phyloP scores from a whole-genome alignment of 371 early-diverging fungal genomes.

The Mucor indicus region DNA sequence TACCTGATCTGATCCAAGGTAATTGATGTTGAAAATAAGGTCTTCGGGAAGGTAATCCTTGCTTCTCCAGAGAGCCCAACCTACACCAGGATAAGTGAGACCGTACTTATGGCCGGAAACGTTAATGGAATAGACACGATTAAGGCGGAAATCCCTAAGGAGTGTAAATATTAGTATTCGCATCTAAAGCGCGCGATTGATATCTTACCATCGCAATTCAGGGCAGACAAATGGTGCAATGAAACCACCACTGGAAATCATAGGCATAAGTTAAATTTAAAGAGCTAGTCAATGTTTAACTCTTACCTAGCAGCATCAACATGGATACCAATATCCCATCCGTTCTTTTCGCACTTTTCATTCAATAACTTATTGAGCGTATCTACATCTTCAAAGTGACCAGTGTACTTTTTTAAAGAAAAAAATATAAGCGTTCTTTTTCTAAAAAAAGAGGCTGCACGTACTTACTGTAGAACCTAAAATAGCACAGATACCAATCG shows the following conservation, averaged over 20 bases:
- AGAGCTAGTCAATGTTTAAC: not conserved
- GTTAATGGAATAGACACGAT: conserved; percentile 68
- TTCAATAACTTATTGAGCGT: conserved; percentile 57
- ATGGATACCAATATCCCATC: conserved; percentile 69
- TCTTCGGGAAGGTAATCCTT: conserved; percentile 58
- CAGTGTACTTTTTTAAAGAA: too few species aligned
- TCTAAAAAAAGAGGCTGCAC: not conserved
- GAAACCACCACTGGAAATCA: conserved; percentile 60
- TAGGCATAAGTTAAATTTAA: not conserved
- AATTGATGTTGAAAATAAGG: conserved; percentile 68
- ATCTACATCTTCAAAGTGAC: conserved; percentile 76
- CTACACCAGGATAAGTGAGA: conserved; percentile 65
- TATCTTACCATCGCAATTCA: conserved; percentile 65
- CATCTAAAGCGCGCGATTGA: not conserved
- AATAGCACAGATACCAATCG: conserved; percentile 69
- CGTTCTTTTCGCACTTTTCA: conserved; percentile 48
- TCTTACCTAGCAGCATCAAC: conserved; percentile 71
- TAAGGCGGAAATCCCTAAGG: conserved; percentile 55
- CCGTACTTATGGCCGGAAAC: conserved; percentile 80
- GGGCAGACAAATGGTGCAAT: conserved; percentile 76
- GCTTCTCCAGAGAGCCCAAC: conserved; percentile 70
- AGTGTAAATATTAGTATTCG: not conserved
- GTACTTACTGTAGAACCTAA: conserved; percentile 65
- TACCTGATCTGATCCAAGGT: conserved; percentile 54
- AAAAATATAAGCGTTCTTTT: not conserved